phyloP scores from a whole-genome alignment of 2,329 filamentous ascomycete species.

The Plenodomus tracheiphilus region DNA sequence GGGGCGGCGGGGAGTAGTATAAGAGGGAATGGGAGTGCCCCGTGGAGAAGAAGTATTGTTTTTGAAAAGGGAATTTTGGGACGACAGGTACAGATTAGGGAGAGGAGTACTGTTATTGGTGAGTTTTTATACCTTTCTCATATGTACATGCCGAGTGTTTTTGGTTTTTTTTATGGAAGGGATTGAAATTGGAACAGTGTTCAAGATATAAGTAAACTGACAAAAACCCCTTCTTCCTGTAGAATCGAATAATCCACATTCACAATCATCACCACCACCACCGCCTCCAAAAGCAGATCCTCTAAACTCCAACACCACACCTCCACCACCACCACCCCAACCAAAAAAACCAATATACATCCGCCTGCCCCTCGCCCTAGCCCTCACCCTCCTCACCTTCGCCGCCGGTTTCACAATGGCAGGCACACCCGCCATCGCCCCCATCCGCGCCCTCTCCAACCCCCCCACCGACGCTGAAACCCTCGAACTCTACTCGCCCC shows the following conservation, averaged over 20 bases:
- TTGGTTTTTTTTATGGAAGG: no score
- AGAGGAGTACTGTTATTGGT: slow-evolving; percentile 20
- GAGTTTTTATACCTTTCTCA: slow-evolving; percentile 4
- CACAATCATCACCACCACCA: slow-evolving; percentile 12
- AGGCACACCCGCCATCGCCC: slow-evolving; percentile 56
- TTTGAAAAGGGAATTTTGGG: not conserved
- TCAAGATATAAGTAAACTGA: not conserved
- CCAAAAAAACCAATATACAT: slow-evolving; percentile 27
- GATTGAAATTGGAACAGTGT: no score
- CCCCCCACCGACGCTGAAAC: slow-evolving; percentile 74
- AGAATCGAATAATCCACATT: no score
- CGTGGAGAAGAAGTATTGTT: not conserved
- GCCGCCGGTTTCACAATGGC: slow-evolving; percentile 62
- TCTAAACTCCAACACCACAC: not conserved
- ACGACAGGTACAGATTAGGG: slow-evolving; percentile 14
- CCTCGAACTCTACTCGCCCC: slow-evolving; percentile 64
- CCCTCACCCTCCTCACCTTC: slow-evolving; percentile 53
- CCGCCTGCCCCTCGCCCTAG: slow-evolving; percentile 51
- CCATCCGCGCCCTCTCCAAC: slow-evolving; percentile 54
- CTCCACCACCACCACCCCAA: slow-evolving; percentile 6
- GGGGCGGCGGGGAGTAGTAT: not conserved
- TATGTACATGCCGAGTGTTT: no score
- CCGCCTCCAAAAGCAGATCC: slow-evolving; percentile 3
- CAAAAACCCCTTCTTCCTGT: not conserved
- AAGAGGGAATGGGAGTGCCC: not conserved